phyloP scores from a whole-genome alignment of 2,329 filamentous ascomycete species.

The Thielaviopsis populi region DNA sequence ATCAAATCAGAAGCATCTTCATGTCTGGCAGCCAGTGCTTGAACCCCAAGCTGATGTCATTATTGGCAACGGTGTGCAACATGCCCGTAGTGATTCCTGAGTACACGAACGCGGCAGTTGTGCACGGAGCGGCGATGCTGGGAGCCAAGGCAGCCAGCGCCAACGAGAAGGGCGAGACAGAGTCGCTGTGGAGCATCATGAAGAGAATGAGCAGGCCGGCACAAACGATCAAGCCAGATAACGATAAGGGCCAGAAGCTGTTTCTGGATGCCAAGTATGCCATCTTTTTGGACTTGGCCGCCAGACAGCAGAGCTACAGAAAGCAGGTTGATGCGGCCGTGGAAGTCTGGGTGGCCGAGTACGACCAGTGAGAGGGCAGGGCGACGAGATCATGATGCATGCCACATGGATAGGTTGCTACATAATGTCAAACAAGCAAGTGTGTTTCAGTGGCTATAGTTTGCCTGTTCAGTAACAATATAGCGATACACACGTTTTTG shows the following conservation, averaged over 20 bases:
- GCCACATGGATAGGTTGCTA: background rate
- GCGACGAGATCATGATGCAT: background rate
- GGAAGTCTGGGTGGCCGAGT: constrained; percentile 13
- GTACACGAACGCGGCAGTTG: constrained; percentile 89
- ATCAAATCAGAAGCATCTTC: constrained; percentile 83
- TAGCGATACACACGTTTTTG: too few species aligned
- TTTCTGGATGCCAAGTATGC: constrained; percentile 81
- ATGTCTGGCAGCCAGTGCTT: constrained; percentile 98
- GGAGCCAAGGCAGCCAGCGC: constrained; percentile 92
- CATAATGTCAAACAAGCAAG: too few species aligned
- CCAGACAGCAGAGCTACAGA: constrained; percentile 70
- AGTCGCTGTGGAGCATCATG: constrained; percentile 93
- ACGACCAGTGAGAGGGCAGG: constrained; percentile 4
- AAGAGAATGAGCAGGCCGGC: constrained; percentile 92
- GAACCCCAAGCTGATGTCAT: constrained; percentile 78
- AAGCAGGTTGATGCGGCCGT: constrained; percentile 55
- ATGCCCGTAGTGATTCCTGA: constrained; percentile 89
- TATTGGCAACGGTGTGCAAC: constrained; percentile 77
- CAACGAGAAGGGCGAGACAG: constrained; percentile 49
- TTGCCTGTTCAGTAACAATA: too few species aligned
- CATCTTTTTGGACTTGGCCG: constrained; percentile 87
- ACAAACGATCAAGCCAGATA: constrained; percentile 61
- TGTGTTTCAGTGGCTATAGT: too few species aligned
- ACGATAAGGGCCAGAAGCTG: constrained; percentile 57
- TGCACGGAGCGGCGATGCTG: constrained; percentile 96